Conservation (phyloP, 2,329 filamentous ascomycete genomes). For the Talaromyces piceae region DNA sequence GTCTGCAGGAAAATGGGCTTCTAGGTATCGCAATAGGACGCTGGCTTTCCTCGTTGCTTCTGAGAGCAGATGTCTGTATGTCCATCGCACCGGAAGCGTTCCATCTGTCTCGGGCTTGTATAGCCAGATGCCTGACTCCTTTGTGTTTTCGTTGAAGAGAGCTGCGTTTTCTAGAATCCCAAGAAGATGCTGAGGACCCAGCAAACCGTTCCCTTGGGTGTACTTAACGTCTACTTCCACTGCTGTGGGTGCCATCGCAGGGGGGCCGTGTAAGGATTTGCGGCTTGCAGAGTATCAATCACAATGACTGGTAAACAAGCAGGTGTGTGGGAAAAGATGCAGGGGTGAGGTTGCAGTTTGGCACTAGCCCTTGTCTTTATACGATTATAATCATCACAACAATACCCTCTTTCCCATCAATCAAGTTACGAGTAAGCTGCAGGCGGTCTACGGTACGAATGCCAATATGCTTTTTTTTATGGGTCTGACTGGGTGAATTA, state of each 20-base stretch:
- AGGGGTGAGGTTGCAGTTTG: background rate
- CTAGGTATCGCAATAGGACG: background rate
- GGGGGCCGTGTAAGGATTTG: background rate
- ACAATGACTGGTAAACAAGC: background rate
- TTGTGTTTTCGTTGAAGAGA: background rate
- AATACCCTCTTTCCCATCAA: background rate
- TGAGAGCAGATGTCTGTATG: background rate
- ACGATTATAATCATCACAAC: background rate
- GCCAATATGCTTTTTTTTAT: background rate
- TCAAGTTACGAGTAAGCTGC: background rate
- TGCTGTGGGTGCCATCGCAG: background rate
- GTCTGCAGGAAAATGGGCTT: background rate
- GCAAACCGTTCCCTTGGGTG: background rate
- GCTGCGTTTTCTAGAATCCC: background rate
- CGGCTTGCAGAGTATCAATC: background rate
- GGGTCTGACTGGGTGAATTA: background rate
- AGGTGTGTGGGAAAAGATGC: background rate
- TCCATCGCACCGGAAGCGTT: background rate
- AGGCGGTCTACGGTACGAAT: background rate
- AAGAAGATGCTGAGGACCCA: background rate
- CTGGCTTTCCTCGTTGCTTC: constrained; percentile 1
- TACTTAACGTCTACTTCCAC: background rate
- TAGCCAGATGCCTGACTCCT: background rate
- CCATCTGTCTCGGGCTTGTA: background rate
- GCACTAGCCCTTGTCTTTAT: background rate